phyloP scores from a whole-genome alignment of 1,139 yeast species.

The Magnusiomyces tetraspermus region DNA sequence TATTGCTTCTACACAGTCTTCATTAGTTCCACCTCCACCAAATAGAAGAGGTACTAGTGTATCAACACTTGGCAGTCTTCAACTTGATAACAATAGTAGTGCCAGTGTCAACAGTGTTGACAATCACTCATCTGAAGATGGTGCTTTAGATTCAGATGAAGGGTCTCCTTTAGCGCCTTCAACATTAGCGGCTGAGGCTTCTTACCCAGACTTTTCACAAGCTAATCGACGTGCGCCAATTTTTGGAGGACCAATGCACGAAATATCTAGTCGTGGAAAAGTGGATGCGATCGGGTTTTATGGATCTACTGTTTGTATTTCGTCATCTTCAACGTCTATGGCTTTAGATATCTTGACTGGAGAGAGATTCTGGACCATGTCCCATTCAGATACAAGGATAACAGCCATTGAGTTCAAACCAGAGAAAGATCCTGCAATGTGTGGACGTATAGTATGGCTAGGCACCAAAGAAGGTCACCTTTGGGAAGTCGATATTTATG shows the following conservation, averaged over 20 bases:
- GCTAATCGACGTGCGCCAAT: constrained; percentile 31
- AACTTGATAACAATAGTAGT: constrained; percentile 1
- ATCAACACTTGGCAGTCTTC: not conserved
- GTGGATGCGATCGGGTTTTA: constrained; percentile 22
- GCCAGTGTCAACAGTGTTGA: constrained; percentile 1
- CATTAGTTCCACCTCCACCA: constrained; percentile 7
- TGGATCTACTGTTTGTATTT: constrained; percentile 24
- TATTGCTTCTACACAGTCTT: not conserved
- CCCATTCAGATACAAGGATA: constrained; percentile 24
- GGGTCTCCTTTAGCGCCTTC: not conserved
- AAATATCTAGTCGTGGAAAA: constrained; percentile 24
- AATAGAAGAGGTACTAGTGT: constrained; percentile 7
- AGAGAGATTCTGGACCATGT: constrained; percentile 21
- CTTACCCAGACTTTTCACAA: constrained; percentile 31
- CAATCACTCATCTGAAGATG: constrained; percentile 5
- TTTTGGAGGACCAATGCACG: constrained; percentile 25
- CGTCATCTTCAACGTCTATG: constrained; percentile 21
- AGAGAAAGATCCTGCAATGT: constrained; percentile 15
- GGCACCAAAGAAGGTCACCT: constrained; percentile 34
- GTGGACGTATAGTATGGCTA: constrained; percentile 28
- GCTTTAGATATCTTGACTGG: constrained; percentile 26
- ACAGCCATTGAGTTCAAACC: constrained; percentile 24
- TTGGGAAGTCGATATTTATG: constrained; percentile 25
- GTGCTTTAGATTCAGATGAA: constrained; percentile 17
- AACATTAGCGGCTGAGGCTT: constrained; percentile 9